Conservation (phyloP, 306 rosid species). For the Comarum palustre region DNA sequence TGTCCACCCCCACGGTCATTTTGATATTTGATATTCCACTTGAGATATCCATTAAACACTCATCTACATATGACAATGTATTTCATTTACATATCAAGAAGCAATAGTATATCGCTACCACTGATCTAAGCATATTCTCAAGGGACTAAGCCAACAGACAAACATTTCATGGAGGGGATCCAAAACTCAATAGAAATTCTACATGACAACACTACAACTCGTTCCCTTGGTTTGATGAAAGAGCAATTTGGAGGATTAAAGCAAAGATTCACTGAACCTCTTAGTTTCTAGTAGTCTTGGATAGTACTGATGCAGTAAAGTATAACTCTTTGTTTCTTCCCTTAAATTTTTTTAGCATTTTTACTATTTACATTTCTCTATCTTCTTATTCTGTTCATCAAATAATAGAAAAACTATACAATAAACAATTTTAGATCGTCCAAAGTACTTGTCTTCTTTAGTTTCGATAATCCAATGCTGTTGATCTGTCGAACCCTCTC, state of each 20-base stretch:
- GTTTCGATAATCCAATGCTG: conserved; percentile 50
- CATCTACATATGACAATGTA: too few species aligned
- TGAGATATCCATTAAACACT: too few species aligned
- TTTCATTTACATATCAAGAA: too few species aligned
- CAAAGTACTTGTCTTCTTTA: conserved; percentile 30
- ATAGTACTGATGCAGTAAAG: background rate
- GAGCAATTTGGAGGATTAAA: background rate
- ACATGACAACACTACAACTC: background rate
- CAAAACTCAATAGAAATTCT: background rate
- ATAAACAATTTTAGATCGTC: conserved; percentile 39
- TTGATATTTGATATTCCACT: too few species aligned
- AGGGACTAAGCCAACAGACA: background rate
- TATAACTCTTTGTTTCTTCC: background rate
- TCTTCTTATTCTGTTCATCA: background rate
- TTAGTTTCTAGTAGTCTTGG: background rate
- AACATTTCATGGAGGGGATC: background rate
- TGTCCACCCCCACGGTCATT: too few species aligned
- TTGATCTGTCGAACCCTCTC: conserved; percentile 64
- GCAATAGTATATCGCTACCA: too few species aligned
- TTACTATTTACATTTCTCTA: background rate
- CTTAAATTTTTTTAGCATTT: background rate
- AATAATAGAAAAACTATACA: conserved; percentile 28
- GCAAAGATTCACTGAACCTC: background rate
- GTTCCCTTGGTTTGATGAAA: background rate
- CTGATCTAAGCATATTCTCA: background rate